Percentiles rank a stretch among this genome's conserved stretches.
phyloP scores from a whole-genome alignment of 1,139 yeast genomes.

The Geotrichum australiense region DNA sequence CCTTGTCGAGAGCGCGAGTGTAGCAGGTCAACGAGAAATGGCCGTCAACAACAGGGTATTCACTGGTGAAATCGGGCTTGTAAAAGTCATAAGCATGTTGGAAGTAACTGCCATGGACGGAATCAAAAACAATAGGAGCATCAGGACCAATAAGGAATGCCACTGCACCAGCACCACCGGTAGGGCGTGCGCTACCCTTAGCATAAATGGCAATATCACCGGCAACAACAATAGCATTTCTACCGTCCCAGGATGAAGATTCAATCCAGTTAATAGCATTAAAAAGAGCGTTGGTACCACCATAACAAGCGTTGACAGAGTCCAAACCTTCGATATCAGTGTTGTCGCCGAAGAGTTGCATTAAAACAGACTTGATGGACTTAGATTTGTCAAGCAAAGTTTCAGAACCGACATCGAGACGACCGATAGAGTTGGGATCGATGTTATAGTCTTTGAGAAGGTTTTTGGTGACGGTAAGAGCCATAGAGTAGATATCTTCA shows the following conservation, averaged over 20 bases:
- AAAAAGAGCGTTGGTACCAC: slow-evolving; percentile 94
- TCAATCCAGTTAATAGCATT: slow-evolving; percentile 95
- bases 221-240: slow-evolving; percentile 94
- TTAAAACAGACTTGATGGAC: slow-evolving; percentile 91
- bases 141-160: slow-evolving; percentile 96
- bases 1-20: slow-evolving; percentile 84
- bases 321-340: slow-evolving; percentile 94
- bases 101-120: slow-evolving; percentile 85
- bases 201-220: slow-evolving; percentile 98
- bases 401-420: slow-evolving; percentile 98
- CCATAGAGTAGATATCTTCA: slow-evolving; percentile 92
- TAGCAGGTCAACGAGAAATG: slow-evolving; percentile 93
- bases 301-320: slow-evolving; percentile 96
- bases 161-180: slow-evolving; percentile 98
- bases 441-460: slow-evolving; percentile 74
- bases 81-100: slow-evolving; percentile 96
- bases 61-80: slow-evolving; percentile 94
- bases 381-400: slow-evolving; percentile 95
- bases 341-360: slow-evolving; percentile 89
- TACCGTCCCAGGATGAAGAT: slow-evolving; percentile 96
- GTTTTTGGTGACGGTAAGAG: slow-evolving; percentile 72
- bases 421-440: slow-evolving; percentile 76
- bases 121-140: slow-evolving; percentile 91
- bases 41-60: slow-evolving; percentile 97
- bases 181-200: slow-evolving; percentile 97